phyloP scores from a whole-genome alignment of 176 grass and related monocot genomes.

The Hyparrhenia diplandra region DNA sequence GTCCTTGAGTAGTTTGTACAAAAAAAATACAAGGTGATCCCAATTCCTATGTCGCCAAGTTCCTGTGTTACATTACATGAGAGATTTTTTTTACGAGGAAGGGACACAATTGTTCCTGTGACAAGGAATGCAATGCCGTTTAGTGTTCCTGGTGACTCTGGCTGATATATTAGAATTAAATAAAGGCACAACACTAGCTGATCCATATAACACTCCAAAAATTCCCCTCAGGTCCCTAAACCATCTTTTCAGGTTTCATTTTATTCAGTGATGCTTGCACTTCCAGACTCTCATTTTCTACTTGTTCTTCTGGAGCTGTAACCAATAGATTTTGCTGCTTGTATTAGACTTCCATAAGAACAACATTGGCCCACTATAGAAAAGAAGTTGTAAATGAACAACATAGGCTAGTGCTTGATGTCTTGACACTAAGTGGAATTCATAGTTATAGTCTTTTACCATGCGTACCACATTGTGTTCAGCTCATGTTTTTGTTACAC shows the following conservation, averaged over 20 bases:
- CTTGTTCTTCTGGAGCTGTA: conserved; percentile 1
- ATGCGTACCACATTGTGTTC: not conserved
- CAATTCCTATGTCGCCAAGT: not conserved
- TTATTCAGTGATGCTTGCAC: not conserved
- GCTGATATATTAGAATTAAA: not conserved
- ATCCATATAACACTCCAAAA: not conserved
- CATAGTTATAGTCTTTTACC: not conserved
- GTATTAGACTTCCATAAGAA: not conserved
- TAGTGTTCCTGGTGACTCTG: not conserved
- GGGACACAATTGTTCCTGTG: not conserved
- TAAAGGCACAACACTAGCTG: not conserved
- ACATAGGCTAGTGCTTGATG: not conserved
- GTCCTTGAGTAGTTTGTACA: not conserved
- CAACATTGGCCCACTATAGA: not conserved
- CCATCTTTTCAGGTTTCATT: not conserved
- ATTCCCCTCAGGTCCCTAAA: not conserved
- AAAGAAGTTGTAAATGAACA: conserved; percentile 4
- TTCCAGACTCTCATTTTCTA: not conserved
- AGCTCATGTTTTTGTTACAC: not conserved
- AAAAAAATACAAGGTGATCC: not conserved
- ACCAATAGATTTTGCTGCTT: not conserved
- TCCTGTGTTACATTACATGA: not conserved
- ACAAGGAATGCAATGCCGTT: not conserved
- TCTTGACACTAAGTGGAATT: not conserved
- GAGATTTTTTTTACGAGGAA: not conserved